Evolutionary conservation across 306 rosid species (phyloP), one percentile per base, ranked within the genome.

Genomic region (Prunus mongolica): DNA sequence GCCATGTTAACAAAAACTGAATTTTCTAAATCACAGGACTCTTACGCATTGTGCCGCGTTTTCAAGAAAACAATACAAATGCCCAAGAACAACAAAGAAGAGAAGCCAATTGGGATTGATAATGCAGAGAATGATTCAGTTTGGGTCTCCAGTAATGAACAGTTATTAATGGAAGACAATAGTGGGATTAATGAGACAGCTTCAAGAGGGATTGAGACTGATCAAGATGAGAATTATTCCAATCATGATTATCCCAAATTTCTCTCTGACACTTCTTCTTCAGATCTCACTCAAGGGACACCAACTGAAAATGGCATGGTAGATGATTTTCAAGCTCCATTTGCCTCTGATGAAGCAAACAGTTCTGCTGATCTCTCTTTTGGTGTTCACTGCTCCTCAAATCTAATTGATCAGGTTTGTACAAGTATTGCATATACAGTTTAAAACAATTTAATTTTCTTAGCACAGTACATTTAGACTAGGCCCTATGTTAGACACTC

Each of bases 271-370:
- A 91, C 92, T 34, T 93, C 98, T 55, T 93, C 98, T 62, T 93
- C 97, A 20, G 98, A 93, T 86, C 88, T 93, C 75, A 93, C 97
- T 66, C 98, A 93, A 86, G 97, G 98, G 22, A 90, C 96, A 25
- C 89, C 93, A 0, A 73, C 88, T 8, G 89, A 89, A 44, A 85
- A 87, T 13, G 82, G 86, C 27, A 83, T 80, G 62, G 85, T 50
- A 14, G 98, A 93, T 22, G 97, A 91, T 82, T 66, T 91, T 15
- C 98, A 84, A 28, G 82, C 89, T 66, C 91, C 87, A 16, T 81
- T 89, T 81, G 81, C 93, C 52, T 90, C 86, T 62, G 97, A 94
- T 82, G 98, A 94, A 88, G 98, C 96, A 64, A 91, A 89, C 20
- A 93, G 97, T 78, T 82, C 84, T 16, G 71, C 84, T 8, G 38